A percentile compares a stretch with the other conserved stretches of the same genome.
Evolutionary conservation across 805 yeast species (phyloP).

Genomic region (Lipomyces chichibuensis): DNA sequence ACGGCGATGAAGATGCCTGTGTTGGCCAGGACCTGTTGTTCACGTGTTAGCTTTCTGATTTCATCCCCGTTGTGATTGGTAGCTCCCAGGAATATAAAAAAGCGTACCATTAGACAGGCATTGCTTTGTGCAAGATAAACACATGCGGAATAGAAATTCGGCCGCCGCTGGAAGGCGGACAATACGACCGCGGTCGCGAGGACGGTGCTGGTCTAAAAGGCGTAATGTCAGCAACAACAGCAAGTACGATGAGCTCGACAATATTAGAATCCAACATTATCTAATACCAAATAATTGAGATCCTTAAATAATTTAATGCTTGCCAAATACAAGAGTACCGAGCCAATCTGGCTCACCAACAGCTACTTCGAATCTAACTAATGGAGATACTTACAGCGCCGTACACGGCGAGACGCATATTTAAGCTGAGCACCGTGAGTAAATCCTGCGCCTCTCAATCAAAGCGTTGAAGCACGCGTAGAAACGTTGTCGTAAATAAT

Average conservation of each 20-base stretch:
- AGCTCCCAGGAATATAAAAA: slow-evolving; percentile 26
- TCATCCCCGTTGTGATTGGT: too few species aligned
- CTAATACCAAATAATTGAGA: neutral
- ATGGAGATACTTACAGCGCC: slow-evolving; percentile 35
- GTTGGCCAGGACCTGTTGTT: slow-evolving; percentile 34
- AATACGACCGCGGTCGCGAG: slow-evolving; percentile 46
- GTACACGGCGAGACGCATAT: slow-evolving; percentile 39
- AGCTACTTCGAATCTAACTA: neutral
- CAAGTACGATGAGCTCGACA: too few species aligned
- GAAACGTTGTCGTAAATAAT: neutral
- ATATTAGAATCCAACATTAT: neutral
- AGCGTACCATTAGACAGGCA: slow-evolving; percentile 51
- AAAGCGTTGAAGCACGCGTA: neutral
- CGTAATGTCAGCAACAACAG: slow-evolving; percentile 1
- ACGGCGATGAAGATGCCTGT: slow-evolving; percentile 39
- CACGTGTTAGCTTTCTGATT: neutral
- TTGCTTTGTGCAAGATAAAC: slow-evolving; percentile 56
- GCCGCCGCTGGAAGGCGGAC: slow-evolving; percentile 49
- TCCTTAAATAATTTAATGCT: too few species aligned
- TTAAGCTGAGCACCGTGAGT: neutral
- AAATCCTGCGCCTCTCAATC: neutral
- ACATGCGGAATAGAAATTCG: slow-evolving; percentile 55
- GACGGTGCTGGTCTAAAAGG: slow-evolving; percentile 45
- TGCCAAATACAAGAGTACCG: too few species aligned
- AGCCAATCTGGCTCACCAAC: neutral